Conservation (phyloP, 805 yeast genomes). For the Schizosaccharomyces octosporus region DNA sequence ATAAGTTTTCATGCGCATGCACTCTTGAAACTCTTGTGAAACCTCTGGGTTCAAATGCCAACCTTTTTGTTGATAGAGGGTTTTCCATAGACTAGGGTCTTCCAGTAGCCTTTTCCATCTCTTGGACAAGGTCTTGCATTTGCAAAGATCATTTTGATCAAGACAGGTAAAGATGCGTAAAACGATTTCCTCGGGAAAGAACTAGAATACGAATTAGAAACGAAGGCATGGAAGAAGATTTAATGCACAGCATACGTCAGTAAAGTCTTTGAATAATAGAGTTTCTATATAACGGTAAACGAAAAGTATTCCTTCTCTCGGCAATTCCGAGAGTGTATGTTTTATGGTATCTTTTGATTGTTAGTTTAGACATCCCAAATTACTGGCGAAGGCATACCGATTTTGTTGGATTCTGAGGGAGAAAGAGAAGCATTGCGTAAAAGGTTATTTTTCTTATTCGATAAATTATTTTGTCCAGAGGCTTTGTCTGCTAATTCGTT, state of each 20-base stretch:
- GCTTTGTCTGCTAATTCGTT: too few species aligned
- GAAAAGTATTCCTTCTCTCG: neutral
- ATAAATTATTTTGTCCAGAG: too few species aligned
- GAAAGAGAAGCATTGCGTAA: too few species aligned
- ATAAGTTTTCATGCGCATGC: neutral
- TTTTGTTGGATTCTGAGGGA: too few species aligned
- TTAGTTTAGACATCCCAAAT: too few species aligned
- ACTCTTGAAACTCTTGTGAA: neutral
- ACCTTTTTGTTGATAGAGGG: neutral
- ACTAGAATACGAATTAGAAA: neutral
- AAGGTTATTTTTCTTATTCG: too few species aligned
- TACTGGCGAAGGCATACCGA: too few species aligned
- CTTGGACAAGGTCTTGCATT: neutral
- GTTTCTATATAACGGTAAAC: neutral
- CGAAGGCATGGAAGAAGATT: neutral
- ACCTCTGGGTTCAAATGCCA: neutral
- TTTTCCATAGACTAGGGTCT: neutral
- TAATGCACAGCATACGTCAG: neutral
- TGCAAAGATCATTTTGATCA: neutral
- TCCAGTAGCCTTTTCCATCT: neutral
- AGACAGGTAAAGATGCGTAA: neutral
- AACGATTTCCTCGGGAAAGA: neutral
- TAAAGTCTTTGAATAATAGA: neutral
- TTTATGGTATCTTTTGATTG: too few species aligned
- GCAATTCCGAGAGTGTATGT: neutral